phyloP scores from a whole-genome alignment of 352 stramenopile species.

The Globisporangium alternatum region DNA sequence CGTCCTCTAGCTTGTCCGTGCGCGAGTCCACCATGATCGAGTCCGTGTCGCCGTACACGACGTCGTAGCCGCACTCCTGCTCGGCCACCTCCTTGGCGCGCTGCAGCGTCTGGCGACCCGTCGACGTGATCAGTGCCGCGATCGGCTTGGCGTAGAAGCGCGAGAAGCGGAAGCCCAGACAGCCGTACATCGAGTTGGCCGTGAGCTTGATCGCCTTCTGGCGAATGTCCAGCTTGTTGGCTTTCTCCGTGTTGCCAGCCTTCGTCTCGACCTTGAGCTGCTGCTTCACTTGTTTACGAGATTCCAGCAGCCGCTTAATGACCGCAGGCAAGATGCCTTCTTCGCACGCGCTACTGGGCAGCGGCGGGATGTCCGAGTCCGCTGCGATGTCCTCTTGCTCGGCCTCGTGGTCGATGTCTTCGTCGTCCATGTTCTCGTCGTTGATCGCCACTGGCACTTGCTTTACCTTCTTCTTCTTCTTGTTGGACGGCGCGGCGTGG shows the following conservation, averaged over 20 bases:
- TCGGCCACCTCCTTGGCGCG: constrained; percentile 97
- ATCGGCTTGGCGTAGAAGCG: constrained; percentile 99
- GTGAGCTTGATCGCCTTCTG: constrained; percentile 99
- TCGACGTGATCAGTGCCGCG: constrained; percentile 98
- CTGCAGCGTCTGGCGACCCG: constrained; percentile 98
- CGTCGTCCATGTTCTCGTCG: constrained; percentile 74
- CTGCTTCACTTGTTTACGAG: constrained; percentile 97
- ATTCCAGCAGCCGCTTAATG: constrained; percentile 97
- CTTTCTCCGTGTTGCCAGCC: constrained; percentile 77
- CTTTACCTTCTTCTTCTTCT: constrained; percentile 60
- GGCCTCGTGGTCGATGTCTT: constrained; percentile 71
- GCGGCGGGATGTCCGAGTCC: constrained; percentile 87
- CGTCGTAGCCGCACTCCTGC: constrained; percentile 96
- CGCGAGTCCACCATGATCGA: constrained; percentile 99
- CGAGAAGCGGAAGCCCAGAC: constrained; percentile 97
- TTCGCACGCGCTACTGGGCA: constrained; percentile 65
- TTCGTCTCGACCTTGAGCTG: constrained; percentile 95
- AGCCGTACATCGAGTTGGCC: constrained; percentile 99
- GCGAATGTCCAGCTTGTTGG: constrained; percentile 96
- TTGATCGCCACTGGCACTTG: constrained; percentile 48
- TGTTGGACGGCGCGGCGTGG: constrained; percentile 20
- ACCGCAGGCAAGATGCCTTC: constrained; percentile 95
- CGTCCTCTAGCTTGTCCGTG: constrained; percentile 91
- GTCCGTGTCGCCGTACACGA: constrained; percentile 99
- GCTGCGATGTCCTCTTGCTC: constrained; percentile 51